Evolutionary conservation across 2,329 filamentous ascomycete species (phyloP).

Genomic region (Ceratocystis diversiconidia): DNA sequence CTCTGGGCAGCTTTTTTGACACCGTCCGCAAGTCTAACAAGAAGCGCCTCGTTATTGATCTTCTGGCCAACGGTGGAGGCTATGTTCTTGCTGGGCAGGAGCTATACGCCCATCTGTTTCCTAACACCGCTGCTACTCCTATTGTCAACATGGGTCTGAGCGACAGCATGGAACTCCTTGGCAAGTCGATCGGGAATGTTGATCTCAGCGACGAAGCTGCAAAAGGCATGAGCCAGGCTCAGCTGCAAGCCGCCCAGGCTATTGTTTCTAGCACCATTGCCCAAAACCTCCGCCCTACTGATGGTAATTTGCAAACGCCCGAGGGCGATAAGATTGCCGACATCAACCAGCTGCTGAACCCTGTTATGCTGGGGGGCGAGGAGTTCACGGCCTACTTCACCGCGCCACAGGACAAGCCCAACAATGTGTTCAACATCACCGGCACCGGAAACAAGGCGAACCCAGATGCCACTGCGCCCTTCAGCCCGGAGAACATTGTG

Average conservation of each 20-base stretch:
- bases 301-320: slow-evolving; percentile 35
- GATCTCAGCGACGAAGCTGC: slow-evolving; percentile 21
- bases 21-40: slow-evolving; percentile 34
- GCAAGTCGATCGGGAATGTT: slow-evolving; percentile 23
- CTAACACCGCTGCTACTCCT: slow-evolving; percentile 34
- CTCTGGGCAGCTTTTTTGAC: slow-evolving; percentile 22
- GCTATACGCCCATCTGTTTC: slow-evolving; percentile 45
- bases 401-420: slow-evolving; percentile 28
- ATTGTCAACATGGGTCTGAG: slow-evolving; percentile 37
- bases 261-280: slow-evolving; percentile 32
- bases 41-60: slow-evolving; percentile 45
- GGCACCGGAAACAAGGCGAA: slow-evolving; percentile 30
- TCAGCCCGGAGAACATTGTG: slow-evolving; percentile 19
- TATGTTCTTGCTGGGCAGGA: slow-evolving; percentile 46
- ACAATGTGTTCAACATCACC: slow-evolving; percentile 29
- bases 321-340: slow-evolving; percentile 24
- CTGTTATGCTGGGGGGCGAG: slow-evolving; percentile 30
- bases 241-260: slow-evolving; percentile 32
- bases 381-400: slow-evolving; percentile 34
- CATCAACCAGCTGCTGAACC: slow-evolving; percentile 24
- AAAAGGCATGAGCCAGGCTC: slow-evolving; percentile 26
- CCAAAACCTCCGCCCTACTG: slow-evolving; percentile 29
- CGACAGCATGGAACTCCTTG: slow-evolving; percentile 33
- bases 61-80: slow-evolving; percentile 45
- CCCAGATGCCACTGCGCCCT: slow-evolving; percentile 27